Percentiles rank a stretch among this genome's conserved stretches.
Evolutionary conservation across 441 rosid species (phyloP).

Genomic region (Isatis lusitanica): DNA sequence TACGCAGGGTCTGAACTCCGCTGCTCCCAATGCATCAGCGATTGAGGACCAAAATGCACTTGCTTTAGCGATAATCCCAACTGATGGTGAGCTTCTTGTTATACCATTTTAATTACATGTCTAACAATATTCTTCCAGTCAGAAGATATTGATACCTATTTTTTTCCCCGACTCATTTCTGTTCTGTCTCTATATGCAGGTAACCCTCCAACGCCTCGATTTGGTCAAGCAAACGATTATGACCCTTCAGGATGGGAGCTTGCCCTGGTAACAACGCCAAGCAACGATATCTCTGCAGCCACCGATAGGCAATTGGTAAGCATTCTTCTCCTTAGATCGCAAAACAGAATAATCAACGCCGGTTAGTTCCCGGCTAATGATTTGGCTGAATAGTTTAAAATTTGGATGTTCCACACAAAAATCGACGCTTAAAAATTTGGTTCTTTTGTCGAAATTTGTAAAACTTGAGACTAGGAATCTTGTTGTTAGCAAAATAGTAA

Average conservation of each 20-base stretch:
- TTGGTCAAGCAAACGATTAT: conserved; percentile 57
- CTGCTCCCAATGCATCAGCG: conserved; percentile 54
- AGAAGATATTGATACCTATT: neutral
- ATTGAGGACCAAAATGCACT: conserved; percentile 89
- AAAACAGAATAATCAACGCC: neutral
- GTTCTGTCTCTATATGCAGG: conserved; percentile 40
- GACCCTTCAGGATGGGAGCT: conserved; percentile 98
- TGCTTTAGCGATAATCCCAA: conserved; percentile 84
- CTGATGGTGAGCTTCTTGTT: conserved; percentile 53
- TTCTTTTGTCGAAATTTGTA: neutral
- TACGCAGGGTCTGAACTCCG: conserved; percentile 65
- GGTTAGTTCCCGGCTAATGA: neutral
- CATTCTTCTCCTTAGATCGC: conserved; percentile 4
- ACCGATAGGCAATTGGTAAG: conserved; percentile 90
- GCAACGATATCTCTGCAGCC: conserved; percentile 67
- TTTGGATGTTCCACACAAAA: neutral
- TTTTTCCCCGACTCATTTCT: neutral
- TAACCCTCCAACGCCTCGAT: conserved; percentile 55
- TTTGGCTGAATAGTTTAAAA: neutral
- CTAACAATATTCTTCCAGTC: neutral
- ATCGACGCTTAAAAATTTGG: neutral
- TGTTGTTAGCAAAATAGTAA: neutral
- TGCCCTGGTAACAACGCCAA: conserved; percentile 78
- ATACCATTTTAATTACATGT: neutral
- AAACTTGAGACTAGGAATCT: neutral